These are phyloP conservation scores for Oryza australiensis DNA, from an alignment of 176 grass and related monocot species.

Conservation along the genomic window DNA sequence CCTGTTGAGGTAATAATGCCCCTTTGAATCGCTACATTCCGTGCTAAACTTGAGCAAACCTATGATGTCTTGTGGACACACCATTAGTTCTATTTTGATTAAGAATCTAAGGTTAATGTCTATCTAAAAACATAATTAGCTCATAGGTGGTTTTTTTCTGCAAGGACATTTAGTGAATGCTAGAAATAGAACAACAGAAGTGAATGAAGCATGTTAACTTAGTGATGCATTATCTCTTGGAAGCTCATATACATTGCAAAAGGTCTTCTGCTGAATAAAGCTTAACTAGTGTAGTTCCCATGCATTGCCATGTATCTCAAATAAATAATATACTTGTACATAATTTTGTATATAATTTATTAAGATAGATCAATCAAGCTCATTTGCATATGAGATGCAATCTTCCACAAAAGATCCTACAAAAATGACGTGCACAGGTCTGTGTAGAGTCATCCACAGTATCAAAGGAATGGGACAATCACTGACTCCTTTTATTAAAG, in stretches of 20 bases:
- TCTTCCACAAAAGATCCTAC: neutral
- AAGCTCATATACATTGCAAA: slow-evolving; percentile 15
- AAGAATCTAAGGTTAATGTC: neutral
- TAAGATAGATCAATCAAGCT: neutral
- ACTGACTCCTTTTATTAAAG: neutral
- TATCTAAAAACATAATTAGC: neutral
- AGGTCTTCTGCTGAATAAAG: neutral
- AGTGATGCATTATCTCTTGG: slow-evolving; percentile 7
- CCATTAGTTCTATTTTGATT: slow-evolving; percentile 12
- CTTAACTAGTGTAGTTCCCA: neutral
- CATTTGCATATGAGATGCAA: neutral
- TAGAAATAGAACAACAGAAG: neutral
- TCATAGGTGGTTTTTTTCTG: neutral
- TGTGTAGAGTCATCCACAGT: neutral
- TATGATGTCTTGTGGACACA: neutral
- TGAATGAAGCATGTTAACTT: slow-evolving; percentile 3
- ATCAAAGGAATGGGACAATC: neutral
- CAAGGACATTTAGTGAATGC: slow-evolving; percentile 8
- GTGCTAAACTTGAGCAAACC: slow-evolving; percentile 11
- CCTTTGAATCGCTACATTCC: neutral
- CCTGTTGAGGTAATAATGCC: slow-evolving; percentile 72
- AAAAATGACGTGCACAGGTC: neutral
- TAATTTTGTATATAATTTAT: neutral
- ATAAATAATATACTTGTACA: neutral
- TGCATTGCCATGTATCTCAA: neutral